phyloP scores from a whole-genome alignment of 2,329 filamentous ascomycete genomes.

The Fusarium siculi region DNA sequence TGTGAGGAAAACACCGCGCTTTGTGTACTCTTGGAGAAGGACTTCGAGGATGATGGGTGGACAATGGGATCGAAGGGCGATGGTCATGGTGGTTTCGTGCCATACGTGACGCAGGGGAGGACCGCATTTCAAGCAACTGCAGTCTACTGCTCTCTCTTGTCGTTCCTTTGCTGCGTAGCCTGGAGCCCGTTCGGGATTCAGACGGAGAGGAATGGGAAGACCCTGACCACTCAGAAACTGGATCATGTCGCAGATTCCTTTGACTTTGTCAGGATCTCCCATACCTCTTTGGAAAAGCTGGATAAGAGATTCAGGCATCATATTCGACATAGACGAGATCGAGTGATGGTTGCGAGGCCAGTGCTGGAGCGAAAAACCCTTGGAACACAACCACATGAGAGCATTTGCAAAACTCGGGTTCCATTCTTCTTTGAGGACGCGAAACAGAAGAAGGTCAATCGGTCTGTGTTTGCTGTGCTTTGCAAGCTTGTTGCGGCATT shows the following conservation, averaged over 20 bases:
- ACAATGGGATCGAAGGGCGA: background rate
- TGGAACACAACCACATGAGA: background rate
- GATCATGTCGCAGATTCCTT: background rate
- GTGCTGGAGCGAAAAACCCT: background rate
- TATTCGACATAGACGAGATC: background rate
- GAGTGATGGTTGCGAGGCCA: background rate
- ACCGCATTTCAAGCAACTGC: background rate
- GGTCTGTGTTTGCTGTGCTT: background rate
- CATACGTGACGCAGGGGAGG: background rate
- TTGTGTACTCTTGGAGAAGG: background rate
- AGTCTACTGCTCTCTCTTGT: no score
- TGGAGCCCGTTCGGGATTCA: background rate
- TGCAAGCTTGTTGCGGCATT: background rate
- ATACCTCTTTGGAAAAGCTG: background rate
- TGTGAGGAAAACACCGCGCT: background rate
- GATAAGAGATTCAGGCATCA: background rate
- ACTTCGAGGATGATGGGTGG: background rate
- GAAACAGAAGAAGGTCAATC: background rate
- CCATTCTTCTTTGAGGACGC: background rate
- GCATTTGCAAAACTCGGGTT: background rate
- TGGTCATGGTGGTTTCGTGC: background rate
- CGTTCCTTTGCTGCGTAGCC: background rate
- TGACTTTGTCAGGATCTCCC: background rate
- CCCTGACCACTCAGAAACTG: background rate
- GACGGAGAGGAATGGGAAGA: background rate